Base-by-base conservation (phyloP, 306 rosid genomes). In the Pachyrhizus erosus region DNA sequence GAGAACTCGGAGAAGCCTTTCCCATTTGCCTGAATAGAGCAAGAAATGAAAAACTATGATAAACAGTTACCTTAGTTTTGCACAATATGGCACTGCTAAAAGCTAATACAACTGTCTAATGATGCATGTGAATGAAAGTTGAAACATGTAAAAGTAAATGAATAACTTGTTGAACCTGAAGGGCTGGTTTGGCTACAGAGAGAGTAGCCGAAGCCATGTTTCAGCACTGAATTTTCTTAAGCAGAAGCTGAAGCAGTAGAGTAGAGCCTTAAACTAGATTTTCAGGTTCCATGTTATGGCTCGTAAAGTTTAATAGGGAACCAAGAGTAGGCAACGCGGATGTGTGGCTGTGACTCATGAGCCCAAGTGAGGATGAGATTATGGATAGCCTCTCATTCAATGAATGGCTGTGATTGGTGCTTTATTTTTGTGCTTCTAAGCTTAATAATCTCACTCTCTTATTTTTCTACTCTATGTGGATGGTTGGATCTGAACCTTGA, bases 121-220 rank as follows among this genome's bases (percentile, higher is more conserved):
- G 11, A 62, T 48, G 68, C 7, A 23, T 62, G 58, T 21, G 14
- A 60, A 66, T 37, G 76, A 55, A 64, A 37, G 42, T 37, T 37
- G 42, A 37, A 6, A 65, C 10, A 27, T 20, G 14, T 31, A 7
- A 8, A 46, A 12, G 24, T 9, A 43, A 18, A 77, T 48, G 12
- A 37, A 15, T 2, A 15, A 46, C 1, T 2, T 37, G 8, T 15
- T 54, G 86, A 73, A 96, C 99, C 99, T 96, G 94, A 68, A 89
- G 87, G 83, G 93, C 87, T 74, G 98, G 92, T 80, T 94, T 94
- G 91, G 97, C 97, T 86, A 90, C 97, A 18, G 97, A 93, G 17
- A 96, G 84, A 85, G 94, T 87, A 87, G 98, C 97, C 89, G 99
- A 89, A 82, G 99, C 98, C 99, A 96, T 96, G 90, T 23, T 76